Conservation (phyloP, 345 rosid genomes). For the Eucalyptus dawsonii region DNA sequence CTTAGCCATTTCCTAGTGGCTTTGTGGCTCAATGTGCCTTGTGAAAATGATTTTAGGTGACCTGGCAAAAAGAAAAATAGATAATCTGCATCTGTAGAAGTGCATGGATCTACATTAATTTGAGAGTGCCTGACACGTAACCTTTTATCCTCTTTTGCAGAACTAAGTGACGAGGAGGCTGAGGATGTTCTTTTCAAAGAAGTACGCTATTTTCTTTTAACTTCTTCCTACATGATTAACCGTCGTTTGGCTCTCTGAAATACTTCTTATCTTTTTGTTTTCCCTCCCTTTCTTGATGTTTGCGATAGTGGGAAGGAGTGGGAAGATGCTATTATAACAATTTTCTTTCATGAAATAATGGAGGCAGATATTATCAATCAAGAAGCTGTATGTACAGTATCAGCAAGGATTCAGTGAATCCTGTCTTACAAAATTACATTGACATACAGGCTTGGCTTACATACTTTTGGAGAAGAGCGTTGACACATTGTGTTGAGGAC, state of each 20-base stretch:
- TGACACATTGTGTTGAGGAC: conserved; percentile 29
- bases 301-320: neutral
- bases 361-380: neutral
- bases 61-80: neutral
- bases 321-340: neutral
- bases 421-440: neutral
- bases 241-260: neutral
- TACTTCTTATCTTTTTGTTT: neutral
- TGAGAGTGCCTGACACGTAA: neutral
- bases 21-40: neutral
- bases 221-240: neutral
- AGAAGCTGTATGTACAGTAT: neutral
- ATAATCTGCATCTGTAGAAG: neutral
- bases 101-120: neutral
- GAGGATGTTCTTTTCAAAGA: conserved; percentile 90
- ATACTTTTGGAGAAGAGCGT: conserved; percentile 46
- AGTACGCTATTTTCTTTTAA: conserved; percentile 15
- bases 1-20: neutral
- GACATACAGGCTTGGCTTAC: conserved; percentile 36
- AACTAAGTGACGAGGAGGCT: conserved; percentile 53
- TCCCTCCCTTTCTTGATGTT: neutral
- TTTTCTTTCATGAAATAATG: neutral
- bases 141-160: conserved; percentile 22
- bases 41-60: neutral
- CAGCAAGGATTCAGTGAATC: neutral